Evolutionary conservation across 2,329 filamentous ascomycete genomes (phyloP).

Genomic region (Sclerotinia spermophila): DNA sequence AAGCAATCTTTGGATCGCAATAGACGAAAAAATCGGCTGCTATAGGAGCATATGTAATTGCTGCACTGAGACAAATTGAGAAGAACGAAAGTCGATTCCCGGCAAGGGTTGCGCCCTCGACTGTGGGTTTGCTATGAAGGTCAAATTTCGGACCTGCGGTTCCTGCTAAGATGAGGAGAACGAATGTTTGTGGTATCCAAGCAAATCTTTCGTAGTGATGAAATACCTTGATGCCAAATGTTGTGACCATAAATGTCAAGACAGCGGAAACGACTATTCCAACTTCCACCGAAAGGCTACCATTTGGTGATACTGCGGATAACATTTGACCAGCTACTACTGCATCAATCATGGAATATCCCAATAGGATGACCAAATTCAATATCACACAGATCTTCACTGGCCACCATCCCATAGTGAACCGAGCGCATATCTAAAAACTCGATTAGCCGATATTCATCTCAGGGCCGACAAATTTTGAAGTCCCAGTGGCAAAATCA

Average conservation of each 20-base stretch:
- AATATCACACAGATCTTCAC: constrained; percentile 60
- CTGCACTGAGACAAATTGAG: constrained; percentile 61
- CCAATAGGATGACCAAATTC: constrained; percentile 59
- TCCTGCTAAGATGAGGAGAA: constrained; percentile 59
- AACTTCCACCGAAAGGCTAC: constrained; percentile 59
- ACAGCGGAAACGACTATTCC: constrained; percentile 63
- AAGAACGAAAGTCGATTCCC: constrained; percentile 66
- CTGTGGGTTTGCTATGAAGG: constrained; percentile 46
- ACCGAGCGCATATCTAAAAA: constrained; percentile 47
- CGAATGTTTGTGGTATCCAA: constrained; percentile 60
- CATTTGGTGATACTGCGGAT: constrained; percentile 57
- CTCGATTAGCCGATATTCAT: constrained; percentile 9
- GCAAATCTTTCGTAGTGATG: constrained; percentile 67
- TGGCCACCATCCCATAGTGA: constrained; percentile 63
- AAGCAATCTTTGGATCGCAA: constrained; percentile 48
- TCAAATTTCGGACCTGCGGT: constrained; percentile 59
- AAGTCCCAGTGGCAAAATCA: background rate
- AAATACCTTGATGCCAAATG: constrained; percentile 65
- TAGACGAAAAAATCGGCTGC: constrained; percentile 69
- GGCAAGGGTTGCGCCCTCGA: constrained; percentile 44
- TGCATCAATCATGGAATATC: constrained; percentile 60
- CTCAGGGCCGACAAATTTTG: background rate
- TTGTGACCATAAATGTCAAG: constrained; percentile 60
- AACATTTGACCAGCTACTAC: constrained; percentile 67
- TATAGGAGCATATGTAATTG: constrained; percentile 59